phyloP scores from a whole-genome alignment of 2,329 filamentous ascomycete species.

The Eutypella sp. region DNA sequence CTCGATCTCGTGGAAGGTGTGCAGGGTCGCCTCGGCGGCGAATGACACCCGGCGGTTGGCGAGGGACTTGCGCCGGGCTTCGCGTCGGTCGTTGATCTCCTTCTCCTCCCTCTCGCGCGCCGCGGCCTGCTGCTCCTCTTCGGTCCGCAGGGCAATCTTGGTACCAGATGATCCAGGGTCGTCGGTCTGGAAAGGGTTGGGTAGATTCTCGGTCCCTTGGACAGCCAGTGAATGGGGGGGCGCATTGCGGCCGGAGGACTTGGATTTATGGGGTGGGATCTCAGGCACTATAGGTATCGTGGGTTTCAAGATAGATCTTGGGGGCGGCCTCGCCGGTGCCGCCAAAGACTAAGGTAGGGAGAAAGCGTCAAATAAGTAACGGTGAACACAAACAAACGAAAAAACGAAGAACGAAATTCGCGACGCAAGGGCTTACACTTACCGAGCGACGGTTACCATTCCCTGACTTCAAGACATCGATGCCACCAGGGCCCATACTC shows the following conservation, averaged over 20 bases:
- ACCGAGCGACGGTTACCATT: conserved; percentile 78
- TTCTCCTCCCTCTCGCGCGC: conserved; percentile 66
- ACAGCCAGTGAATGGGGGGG: conserved; percentile 33
- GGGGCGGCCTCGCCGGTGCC: conserved; percentile 43
- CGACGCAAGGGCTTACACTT: conserved; percentile 23
- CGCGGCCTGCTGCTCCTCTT: conserved; percentile 66
- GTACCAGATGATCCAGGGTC: conserved; percentile 35
- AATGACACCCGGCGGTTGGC: conserved; percentile 94
- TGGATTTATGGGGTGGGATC: conserved; percentile 63
- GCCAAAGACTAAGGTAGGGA: conserved; percentile 49
- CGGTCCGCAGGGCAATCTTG: conserved; percentile 61
- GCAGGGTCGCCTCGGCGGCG: conserved; percentile 91
- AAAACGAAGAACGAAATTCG: conserved; percentile 3
- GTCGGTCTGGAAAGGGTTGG: conserved; percentile 41
- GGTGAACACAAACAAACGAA: conserved; percentile 1
- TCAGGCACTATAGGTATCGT: conserved; percentile 63
- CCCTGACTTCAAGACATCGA: conserved; percentile 73
- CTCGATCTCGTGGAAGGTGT: conserved; percentile 95
- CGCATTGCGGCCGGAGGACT: conserved; percentile 42
- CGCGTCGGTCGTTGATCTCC: conserved; percentile 65
- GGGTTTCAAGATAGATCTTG: conserved; percentile 75
- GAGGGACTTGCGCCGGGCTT: conserved; percentile 86
- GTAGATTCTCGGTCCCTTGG: conserved; percentile 35
- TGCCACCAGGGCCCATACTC: conserved; percentile 87
- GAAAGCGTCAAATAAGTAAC: conserved; percentile 11